Conservation (phyloP, 2,329 filamentous ascomycete species). For the Ophiocordyceps unilateralis region DNA sequence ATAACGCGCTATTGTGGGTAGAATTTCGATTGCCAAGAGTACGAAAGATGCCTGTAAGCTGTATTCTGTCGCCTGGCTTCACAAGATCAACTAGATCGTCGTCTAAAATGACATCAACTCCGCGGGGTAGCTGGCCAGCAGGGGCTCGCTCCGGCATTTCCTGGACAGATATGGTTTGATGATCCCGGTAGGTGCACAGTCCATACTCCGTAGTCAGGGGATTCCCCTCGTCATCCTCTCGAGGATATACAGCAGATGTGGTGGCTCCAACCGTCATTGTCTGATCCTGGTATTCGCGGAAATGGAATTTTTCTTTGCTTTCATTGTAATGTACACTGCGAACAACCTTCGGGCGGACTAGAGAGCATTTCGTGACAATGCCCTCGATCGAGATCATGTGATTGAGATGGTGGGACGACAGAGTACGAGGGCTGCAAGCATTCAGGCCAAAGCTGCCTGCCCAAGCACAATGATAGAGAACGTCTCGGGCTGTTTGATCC, state of each 20-base stretch:
- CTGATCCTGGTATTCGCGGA: conserved; percentile 84
- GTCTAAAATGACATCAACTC: conserved; percentile 88
- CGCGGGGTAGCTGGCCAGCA: conserved; percentile 92
- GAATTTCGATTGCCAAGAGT: conserved; percentile 93
- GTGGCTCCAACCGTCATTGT: conserved; percentile 90
- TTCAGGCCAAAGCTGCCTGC: conserved; percentile 91
- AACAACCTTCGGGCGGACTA: conserved; percentile 92
- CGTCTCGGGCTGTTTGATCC: conserved; percentile 61
- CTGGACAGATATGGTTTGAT: conserved; percentile 96
- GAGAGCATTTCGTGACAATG: conserved; percentile 88
- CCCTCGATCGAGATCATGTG: conserved; percentile 95
- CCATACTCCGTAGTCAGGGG: conserved; percentile 90
- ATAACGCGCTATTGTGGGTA: conserved; percentile 82
- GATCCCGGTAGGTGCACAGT: conserved; percentile 85
- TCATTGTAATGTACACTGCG: conserved; percentile 97
- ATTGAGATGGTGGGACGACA: conserved; percentile 80
- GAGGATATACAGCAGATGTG: conserved; percentile 83
- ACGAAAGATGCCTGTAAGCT: conserved; percentile 93
- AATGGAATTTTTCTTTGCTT: conserved; percentile 68
- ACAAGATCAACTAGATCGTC: conserved; percentile 95
- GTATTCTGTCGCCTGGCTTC: conserved; percentile 90
- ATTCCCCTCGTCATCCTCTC: conserved; percentile 85
- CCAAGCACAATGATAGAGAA: conserved; percentile 92
- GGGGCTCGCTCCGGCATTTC: conserved; percentile 95
- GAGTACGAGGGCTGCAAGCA: conserved; percentile 81